phyloP scores from a whole-genome alignment of 345 rosid species.

The Euphorbia lathyris region DNA sequence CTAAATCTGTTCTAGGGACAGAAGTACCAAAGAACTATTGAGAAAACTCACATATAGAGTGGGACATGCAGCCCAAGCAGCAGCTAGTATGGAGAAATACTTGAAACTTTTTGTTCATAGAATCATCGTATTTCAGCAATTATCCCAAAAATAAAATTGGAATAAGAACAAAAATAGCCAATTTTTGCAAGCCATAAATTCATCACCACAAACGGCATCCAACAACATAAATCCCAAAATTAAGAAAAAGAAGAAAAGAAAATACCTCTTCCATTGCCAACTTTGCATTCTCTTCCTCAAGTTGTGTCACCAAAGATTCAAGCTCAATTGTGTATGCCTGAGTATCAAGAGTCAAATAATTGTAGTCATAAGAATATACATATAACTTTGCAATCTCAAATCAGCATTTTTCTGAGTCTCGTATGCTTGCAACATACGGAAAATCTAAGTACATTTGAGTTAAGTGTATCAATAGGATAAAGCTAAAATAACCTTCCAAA shows the following conservation, averaged over 20 bases:
- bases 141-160: not conserved
- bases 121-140: not conserved
- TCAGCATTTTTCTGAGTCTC: too few species aligned
- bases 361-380: not conserved
- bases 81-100: not conserved
- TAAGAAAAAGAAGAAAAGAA: not conserved
- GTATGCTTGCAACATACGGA: not conserved
- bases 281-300: conserved; percentile 55
- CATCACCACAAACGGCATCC: not conserved
- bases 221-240: not conserved
- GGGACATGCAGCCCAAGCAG: not conserved
- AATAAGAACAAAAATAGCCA: not conserved
- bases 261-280: conserved; percentile 53
- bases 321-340: conserved; percentile 62
- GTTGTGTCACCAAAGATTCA: conserved; percentile 48
- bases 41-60: not conserved
- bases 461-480: not conserved
- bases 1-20: too few species aligned
- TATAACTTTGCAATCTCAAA: too few species aligned
- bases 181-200: not conserved
- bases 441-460: not conserved
- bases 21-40: not conserved
- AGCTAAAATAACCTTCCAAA: not conserved
- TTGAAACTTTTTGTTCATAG: not conserved
- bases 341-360: conserved; percentile 4